Evolutionary conservation across 2,329 filamentous ascomycete species (phyloP).

Genomic region (Fusarium sp.): DNA sequence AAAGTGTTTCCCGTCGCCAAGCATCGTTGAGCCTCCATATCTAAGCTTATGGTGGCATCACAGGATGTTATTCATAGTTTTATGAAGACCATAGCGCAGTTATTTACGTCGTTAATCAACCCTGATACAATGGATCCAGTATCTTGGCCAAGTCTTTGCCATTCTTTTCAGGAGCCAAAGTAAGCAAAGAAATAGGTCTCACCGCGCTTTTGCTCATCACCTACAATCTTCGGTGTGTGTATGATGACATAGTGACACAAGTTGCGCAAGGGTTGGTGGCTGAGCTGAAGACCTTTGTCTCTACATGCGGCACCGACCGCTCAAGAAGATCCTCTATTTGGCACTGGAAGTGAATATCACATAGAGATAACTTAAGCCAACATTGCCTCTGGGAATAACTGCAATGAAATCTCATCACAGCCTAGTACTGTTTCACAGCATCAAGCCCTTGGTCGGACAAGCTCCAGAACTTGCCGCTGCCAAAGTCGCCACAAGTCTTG

Average conservation of each 20-base stretch:
- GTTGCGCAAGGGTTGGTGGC: background rate
- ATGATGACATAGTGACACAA: background rate
- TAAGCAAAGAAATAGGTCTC: background rate
- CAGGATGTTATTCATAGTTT: background rate
- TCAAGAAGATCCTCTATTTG: background rate
- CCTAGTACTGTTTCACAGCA: background rate
- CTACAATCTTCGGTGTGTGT: background rate
- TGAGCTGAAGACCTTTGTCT: conserved; percentile 2
- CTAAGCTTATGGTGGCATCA: background rate
- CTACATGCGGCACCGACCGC: background rate
- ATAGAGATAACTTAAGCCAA: background rate
- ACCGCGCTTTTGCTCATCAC: background rate
- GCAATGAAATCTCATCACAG: background rate
- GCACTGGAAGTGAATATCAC: background rate
- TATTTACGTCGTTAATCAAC: background rate
- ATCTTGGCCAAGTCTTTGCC: background rate
- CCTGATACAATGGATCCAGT: background rate
- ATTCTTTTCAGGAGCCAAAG: background rate
- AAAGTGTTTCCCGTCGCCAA: background rate
- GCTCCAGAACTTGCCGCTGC: background rate
- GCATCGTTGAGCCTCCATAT: background rate
- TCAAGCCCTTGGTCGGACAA: conserved; percentile 4
- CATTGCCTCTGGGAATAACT: background rate
- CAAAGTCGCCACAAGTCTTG: background rate
- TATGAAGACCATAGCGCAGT: background rate